A percentile compares a stretch with the other conserved stretches of the same genome.
Evolutionary conservation across 805 yeast species (phyloP).

Genomic region (Ogataea chonburiensis): DNA sequence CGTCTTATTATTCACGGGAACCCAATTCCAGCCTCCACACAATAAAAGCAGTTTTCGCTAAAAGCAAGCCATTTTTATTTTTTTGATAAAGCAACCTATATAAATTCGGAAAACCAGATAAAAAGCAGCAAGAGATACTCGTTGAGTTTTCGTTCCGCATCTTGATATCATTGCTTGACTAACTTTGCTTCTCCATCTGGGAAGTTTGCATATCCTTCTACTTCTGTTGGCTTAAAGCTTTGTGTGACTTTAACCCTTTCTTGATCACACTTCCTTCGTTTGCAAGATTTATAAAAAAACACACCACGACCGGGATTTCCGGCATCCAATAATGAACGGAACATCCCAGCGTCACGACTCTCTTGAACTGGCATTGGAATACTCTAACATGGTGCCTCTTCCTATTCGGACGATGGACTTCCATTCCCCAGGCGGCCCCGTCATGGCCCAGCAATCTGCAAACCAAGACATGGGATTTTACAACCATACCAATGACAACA

Average conservation of each 20-base stretch:
- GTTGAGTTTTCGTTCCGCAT: neutral
- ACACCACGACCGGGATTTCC: slow-evolving; percentile 6
- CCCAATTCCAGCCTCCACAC: too few species aligned
- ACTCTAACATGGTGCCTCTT: neutral
- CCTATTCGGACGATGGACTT: slow-evolving; percentile 1
- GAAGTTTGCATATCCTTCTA: neutral
- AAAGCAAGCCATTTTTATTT: slow-evolving; percentile 23
- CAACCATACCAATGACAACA: slow-evolving; percentile 15
- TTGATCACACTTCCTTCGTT: slow-evolving; percentile 1
- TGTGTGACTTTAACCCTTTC: too few species aligned
- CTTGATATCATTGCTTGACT: slow-evolving; percentile 1
- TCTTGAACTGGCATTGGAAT: slow-evolving; percentile 2
- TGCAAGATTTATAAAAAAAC: too few species aligned
- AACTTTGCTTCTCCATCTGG: neutral
- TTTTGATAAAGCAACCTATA: slow-evolving; percentile 15
- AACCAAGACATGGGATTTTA: slow-evolving; percentile 7
- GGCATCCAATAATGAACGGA: slow-evolving; percentile 3
- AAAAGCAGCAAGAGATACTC: slow-evolving; percentile 4
- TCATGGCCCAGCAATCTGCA: slow-evolving; percentile 1
- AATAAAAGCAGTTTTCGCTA: too few species aligned
- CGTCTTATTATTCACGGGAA: too few species aligned
- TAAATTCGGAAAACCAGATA: slow-evolving; percentile 14
- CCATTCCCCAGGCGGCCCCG: neutral
- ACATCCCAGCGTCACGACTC: slow-evolving; percentile 7
- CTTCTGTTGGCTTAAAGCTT: neutral